Evolutionary conservation across 2,329 filamentous ascomycete genomes (phyloP), one percentile per base, ranked within the genome.

Genomic region (Tolypocladium endophyticum): DNA sequence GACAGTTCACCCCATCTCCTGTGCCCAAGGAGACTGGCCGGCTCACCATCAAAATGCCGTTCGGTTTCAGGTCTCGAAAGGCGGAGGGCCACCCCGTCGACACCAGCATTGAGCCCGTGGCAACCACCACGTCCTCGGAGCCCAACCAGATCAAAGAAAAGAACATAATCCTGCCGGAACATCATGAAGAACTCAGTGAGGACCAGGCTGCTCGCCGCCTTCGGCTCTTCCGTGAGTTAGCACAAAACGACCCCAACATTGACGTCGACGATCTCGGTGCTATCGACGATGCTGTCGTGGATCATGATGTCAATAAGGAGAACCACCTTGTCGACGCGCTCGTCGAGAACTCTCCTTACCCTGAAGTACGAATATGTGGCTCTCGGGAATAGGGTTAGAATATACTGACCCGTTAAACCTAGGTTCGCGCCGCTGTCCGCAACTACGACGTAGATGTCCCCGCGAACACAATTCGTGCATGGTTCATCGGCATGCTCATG

Each of bases 401-500:
- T 47, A 18, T 53, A 35, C 50, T 53, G 30, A 53, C 30, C 20
- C 4, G 6, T 2, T 0, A 2, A 69, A 43, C 59, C 33, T 64
- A 67, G 50, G 65, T 66, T 2, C 65, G 65, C 55, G 62, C 61
- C 2, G 64, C 65, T n/a, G 78, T 80, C 12, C 73, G 74, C 28
- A 74, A 75, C 55, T 72, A 68, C 2, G 77, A 80, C 63, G 72
- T 72, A n/a, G 75, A 59, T 11, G 60, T 62, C 30, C 58, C 62
- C 2, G 69, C 62, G 61, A 72, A 68, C 58, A 76, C 74, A 62
- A 67, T 83, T 64, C 66, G 74, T 6, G 73, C 73, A 23, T 80
- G 77, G 77, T 62, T 78, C 8, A 65, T 79, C 1, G 77, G 77
- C 1, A 71, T 78, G 54, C 50, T 78, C 43, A 78, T 79, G 56